Evolutionary conservation across 257 asterid species (phyloP).

Genomic region (Solanum ossicruentum): DNA sequence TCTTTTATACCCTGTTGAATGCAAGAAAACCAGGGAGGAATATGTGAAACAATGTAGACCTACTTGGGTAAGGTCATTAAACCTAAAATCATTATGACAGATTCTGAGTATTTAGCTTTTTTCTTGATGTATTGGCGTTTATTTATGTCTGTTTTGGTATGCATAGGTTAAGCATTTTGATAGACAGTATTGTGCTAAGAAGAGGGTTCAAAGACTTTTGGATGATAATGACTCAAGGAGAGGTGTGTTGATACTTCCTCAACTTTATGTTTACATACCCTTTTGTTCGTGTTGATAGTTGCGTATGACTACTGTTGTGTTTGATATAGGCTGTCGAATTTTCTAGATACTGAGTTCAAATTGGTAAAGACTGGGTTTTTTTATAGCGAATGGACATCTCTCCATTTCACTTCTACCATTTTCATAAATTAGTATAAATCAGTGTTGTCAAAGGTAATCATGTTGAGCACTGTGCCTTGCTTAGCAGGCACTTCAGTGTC

Average conservation of each 20-base stretch:
- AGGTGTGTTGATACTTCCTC: constrained; percentile 86
- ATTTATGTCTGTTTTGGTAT: neutral
- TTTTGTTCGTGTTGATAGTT: neutral
- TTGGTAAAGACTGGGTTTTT: neutral
- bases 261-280: constrained; percentile 27
- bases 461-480: neutral
- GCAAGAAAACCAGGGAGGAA: constrained; percentile 60
- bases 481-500: neutral
- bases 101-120: neutral
- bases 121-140: neutral
- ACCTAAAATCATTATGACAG: neutral
- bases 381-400: neutral
- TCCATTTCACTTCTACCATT: neutral
- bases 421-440: neutral
- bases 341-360: neutral
- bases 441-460: neutral
- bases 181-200: constrained; percentile 80
- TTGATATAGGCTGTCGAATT: neutral
- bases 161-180: constrained; percentile 92
- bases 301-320: neutral
- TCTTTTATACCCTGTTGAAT: constrained; percentile 74
- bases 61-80: constrained; percentile 58
- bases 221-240: constrained; percentile 76
- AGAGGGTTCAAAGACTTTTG: constrained; percentile 84
- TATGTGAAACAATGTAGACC: constrained; percentile 71